Evolutionary conservation across 1,139 yeast species (phyloP), one percentile per base, ranked within the genome.

Genomic region (Geotrichum bryndzae): DNA sequence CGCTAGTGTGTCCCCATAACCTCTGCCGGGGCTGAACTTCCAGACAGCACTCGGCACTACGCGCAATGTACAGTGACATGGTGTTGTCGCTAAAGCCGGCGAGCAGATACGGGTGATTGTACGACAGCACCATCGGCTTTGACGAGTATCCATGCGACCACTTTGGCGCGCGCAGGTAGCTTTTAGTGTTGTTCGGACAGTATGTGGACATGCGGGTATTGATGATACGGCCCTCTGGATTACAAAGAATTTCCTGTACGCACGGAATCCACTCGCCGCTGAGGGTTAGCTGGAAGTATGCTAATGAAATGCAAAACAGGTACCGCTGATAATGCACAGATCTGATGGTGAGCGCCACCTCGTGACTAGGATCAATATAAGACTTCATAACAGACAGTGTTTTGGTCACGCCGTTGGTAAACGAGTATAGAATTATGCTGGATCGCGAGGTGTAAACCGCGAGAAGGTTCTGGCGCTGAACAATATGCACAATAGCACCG

Each of bases 1-100:
- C 63, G 18, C 61, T 60, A 13, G 62, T 61, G 50, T 66, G 66
- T 1, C 68, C 68, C 65, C 66, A 66, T 8, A 66, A 54, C 25
- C 62, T 56, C 22, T 54, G 60, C 11, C 59, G 56, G 3, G 61
- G 61, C 50, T 61, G 63, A 3, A 63, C 60, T 45, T 63, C 65
- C 35, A 62, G 53, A 46, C 61, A 58, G 53, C 61, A 58, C 15
- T 60, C 63, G 3, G 65, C 61, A 51, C 63, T 59, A 23, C 60
- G 56, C 7, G 59, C 63, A 51, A 58, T 53, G 35, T 62, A 60
- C 15, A 60, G 59, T 4, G 63, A 60, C 56, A 62, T 51, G 11
- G 63, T 62, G n/a, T 59, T 61, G 46, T 62, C 63, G 15, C 54
- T 50, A 53, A 56, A 60, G 1, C 65, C 65, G 23, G 61, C 63